Evolutionary conservation across 2,329 filamentous ascomycete species (phyloP).

Genomic region (Fusarium nurragi): DNA sequence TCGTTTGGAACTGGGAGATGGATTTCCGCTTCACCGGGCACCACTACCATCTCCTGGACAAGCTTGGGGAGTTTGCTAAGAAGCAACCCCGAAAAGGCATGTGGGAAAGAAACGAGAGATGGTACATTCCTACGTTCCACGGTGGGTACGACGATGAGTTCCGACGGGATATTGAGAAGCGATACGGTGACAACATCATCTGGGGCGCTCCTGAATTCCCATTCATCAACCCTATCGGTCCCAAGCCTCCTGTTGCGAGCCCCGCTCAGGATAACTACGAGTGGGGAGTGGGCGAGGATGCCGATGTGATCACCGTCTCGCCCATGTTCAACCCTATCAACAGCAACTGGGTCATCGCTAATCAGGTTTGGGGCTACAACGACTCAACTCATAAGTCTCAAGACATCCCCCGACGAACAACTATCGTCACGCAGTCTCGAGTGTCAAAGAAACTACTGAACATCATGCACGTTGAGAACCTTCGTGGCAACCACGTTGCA

Average conservation of each 20-base stretch:
- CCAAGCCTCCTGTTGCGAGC: slow-evolving; percentile 67
- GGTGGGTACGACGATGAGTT: slow-evolving; percentile 75
- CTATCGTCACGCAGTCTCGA: slow-evolving; percentile 81
- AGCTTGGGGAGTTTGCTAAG: slow-evolving; percentile 69
- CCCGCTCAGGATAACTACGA: slow-evolving; percentile 72
- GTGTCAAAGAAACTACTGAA: slow-evolving; percentile 76
- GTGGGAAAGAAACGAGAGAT: slow-evolving; percentile 78
- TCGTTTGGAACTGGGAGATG: slow-evolving; percentile 89
- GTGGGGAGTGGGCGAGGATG: slow-evolving; percentile 81
- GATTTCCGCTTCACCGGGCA: slow-evolving; percentile 83
- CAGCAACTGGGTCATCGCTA: slow-evolving; percentile 77
- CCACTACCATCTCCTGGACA: slow-evolving; percentile 80
- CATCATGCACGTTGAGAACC: slow-evolving; percentile 80
- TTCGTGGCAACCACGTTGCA: slow-evolving; percentile 77
- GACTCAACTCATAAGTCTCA: slow-evolving; percentile 59
- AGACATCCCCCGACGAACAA: slow-evolving; percentile 74
- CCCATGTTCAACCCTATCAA: slow-evolving; percentile 81
- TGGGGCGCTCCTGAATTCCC: slow-evolving; percentile 73
- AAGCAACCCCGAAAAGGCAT: slow-evolving; percentile 75
- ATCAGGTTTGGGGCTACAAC: slow-evolving; percentile 74
- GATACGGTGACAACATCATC: slow-evolving; percentile 63
- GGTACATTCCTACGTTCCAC: slow-evolving; percentile 75
- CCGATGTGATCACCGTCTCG: slow-evolving; percentile 77
- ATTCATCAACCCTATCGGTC: slow-evolving; percentile 69
- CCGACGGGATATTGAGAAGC: slow-evolving; percentile 67